Percentiles rank a stretch among this genome's conserved stretches.
These are phyloP conservation scores for Posidonia australis DNA, from an alignment of 106 monocot species.

Conservation along the genomic window DNA sequence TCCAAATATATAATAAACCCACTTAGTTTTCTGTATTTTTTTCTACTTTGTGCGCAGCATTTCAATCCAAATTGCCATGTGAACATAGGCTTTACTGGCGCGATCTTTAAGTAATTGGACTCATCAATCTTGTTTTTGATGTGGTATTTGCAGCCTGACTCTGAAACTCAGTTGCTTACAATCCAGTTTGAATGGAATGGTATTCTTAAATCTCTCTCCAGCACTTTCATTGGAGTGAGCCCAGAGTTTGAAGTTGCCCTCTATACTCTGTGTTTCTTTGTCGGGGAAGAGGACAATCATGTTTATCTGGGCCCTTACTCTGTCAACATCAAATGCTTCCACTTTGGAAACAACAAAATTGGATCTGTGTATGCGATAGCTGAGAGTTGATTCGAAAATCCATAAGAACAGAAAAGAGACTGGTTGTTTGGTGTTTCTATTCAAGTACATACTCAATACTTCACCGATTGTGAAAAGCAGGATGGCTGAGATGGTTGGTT, in stretches of 20 bases:
- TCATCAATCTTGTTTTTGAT: neutral
- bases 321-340: constrained; percentile 94
- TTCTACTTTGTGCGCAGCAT: too few relatives aligned
- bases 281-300: constrained; percentile 68
- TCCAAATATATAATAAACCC: too few relatives aligned
- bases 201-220: constrained; percentile 77
- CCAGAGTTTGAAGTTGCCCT: constrained; percentile 96
- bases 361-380: constrained; percentile 80
- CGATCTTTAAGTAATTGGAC: neutral
- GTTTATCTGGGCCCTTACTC: constrained; percentile 71
- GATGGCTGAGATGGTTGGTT: too few relatives aligned
- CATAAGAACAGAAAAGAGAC: too few relatives aligned
- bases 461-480: too few relatives aligned
- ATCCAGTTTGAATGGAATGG: constrained; percentile 98
- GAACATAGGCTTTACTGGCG: too few relatives aligned
- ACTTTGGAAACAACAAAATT: constrained; percentile 46
- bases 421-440: neutral
- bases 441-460: neutral
- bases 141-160: constrained; percentile 52
- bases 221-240: constrained; percentile 79
- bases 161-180: constrained; percentile 88
- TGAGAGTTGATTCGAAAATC: constrained; percentile 49
- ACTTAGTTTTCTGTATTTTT: too few relatives aligned
- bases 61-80: too few relatives aligned
- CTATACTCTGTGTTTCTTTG: constrained; percentile 76